A percentile compares a stretch with the other conserved stretches of the same genome.
Conservation (phyloP, 2,329 filamentous ascomycete genomes). For the Nakataea oryzae region DNA sequence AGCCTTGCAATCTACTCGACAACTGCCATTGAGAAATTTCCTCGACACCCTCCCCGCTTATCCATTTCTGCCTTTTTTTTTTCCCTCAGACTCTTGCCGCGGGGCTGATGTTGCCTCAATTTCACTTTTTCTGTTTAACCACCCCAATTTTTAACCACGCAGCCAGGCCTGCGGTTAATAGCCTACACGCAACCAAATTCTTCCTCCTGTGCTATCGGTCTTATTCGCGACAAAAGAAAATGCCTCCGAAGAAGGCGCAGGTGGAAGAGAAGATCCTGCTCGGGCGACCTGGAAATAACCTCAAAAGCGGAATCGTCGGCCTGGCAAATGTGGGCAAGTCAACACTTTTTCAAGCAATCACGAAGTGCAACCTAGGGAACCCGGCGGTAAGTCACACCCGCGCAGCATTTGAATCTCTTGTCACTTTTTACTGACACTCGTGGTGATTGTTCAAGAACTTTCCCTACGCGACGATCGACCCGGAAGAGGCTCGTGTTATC, state of each 20-base stretch:
- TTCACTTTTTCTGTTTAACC: conserved; percentile 26
- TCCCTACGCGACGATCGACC: conserved; percentile 97
- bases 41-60: too few relatives aligned
- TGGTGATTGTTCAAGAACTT: conserved; percentile 60
- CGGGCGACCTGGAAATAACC: conserved; percentile 90
- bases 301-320: conserved; percentile 99
- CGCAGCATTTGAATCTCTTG: background rate
- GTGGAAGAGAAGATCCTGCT: conserved; percentile 94
- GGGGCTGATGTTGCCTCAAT: too few relatives aligned
- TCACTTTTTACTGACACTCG: conserved; percentile 4
- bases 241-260: conserved; percentile 90
- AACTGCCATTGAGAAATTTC: too few relatives aligned
- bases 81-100: too few relatives aligned
- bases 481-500: conserved; percentile 94
- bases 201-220: too few relatives aligned
- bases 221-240: conserved; percentile 47
- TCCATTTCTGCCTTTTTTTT: too few relatives aligned
- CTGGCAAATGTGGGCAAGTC: conserved; percentile 99
- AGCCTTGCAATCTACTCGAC: too few relatives aligned
- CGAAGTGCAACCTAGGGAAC: conserved; percentile 93
- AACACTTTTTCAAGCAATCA: conserved; percentile 98
- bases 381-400: conserved; percentile 59
- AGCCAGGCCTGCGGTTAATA: conserved; percentile 1
- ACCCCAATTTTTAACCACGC: background rate
- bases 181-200: background rate